These are phyloP conservation scores for Ogataea kodamae DNA, from an alignment of 805 yeast species.

Conservation along the genomic window DNA sequence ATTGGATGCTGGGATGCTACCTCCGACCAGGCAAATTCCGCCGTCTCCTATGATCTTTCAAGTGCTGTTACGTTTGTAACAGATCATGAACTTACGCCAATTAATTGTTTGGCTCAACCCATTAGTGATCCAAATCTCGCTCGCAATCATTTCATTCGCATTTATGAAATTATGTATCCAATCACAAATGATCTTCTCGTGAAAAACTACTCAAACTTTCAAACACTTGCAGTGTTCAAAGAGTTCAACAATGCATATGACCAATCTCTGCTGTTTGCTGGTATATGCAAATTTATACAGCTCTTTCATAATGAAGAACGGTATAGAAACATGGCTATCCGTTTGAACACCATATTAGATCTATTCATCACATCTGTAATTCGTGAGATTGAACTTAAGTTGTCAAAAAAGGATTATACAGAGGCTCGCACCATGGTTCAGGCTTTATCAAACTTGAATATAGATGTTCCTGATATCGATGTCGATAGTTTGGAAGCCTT, in stretches of 20 bases:
- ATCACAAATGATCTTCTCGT: conserved; percentile 30
- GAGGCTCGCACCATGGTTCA: conserved; percentile 31
- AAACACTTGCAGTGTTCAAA: conserved; percentile 29
- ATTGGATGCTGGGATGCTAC: conserved; percentile 25
- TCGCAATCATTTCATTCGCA: conserved; percentile 23
- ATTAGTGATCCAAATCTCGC: conserved; percentile 27
- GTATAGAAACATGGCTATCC: conserved; percentile 29
- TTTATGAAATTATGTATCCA: conserved; percentile 30
- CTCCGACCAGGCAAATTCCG: background rate
- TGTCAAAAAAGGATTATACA: conserved; percentile 43
- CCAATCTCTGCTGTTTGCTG: conserved; percentile 32
- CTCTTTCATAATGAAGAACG: conserved; percentile 20
- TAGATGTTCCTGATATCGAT: conserved; percentile 32
- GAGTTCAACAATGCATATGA: conserved; percentile 29
- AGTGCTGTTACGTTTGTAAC: conserved; percentile 10
- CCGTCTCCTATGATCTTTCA: background rate
- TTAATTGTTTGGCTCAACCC: conserved; percentile 25
- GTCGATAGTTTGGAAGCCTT: conserved; percentile 34
- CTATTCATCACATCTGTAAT: conserved; percentile 69
- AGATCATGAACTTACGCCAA: conserved; percentile 21
- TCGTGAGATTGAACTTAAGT: conserved; percentile 61
- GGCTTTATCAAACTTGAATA: conserved; percentile 24
- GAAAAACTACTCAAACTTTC: conserved; percentile 34
- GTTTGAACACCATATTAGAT: conserved; percentile 55
- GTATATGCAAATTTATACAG: conserved; percentile 27